Base-by-base conservation (phyloP, 2,329 filamentous ascomycete species). In the Teratosphaeriaceae sp. region DNA sequence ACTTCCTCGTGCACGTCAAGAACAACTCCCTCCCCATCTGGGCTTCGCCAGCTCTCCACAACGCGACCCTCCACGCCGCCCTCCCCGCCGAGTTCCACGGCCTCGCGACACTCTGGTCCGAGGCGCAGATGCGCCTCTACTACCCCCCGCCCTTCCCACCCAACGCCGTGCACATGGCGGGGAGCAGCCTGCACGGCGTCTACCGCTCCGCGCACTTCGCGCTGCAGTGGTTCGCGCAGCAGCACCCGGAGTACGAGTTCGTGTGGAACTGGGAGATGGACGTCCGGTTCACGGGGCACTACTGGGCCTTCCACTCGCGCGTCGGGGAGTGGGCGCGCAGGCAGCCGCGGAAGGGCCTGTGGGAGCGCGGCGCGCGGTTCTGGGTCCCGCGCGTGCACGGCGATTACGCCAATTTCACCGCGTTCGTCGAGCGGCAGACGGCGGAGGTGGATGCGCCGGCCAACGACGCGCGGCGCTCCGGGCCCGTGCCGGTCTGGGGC, bases 221-320 rank as follows among this genome's bases (percentile, higher is more conserved):
- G 5, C 73, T 88, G 2, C 85, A 88, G 59, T 82, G 82, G 64
- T 88, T 89, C 58, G 78, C 78, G 45, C 75, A 84, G 55, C 82
- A 84, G 38, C 82, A 88, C 55, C 84, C 84, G 0, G 80, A 90
- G 55, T 92, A 85, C 51, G 84, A 89, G 53, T 88, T 78, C 55
- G 74, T 88, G 53, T 72, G 86, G 85, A 89, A 90, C 61, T 89
- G 85, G 85, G 87, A 92, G 60, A 85, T 88, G 66, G 85, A 92
- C 58, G 80, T 83, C 23, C 76, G 87, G 37, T 84, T 84, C 57
- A 87, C 81, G 0, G 86, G 86, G 7, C 85, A 92, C 50, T 82
- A 88, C 65, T 89, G 90, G 63, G 82, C 90, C 54, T 78, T 90
- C 51, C 76, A 88, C 33, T 75, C 82, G 52, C 80, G 80, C 48